phyloP scores from a whole-genome alignment of 2,329 filamentous ascomycete genomes.

The Microdochium nivale region DNA sequence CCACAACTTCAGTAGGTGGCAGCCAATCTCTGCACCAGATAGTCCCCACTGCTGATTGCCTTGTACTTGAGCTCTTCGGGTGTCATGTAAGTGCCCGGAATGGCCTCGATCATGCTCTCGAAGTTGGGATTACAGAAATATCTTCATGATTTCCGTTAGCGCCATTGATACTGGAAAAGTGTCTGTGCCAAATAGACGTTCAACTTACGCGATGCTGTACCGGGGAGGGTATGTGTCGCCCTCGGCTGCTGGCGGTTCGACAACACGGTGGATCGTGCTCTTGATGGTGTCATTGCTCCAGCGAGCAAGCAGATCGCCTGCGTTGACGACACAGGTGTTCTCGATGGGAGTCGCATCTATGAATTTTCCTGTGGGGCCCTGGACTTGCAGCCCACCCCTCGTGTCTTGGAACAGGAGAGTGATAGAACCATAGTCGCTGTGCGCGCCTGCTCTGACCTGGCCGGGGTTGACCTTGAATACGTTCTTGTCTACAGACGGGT shows the following conservation, averaged over 20 bases:
- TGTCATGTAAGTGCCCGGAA: slow-evolving; percentile 64
- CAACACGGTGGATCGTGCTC: slow-evolving; percentile 82
- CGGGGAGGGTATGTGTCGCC: slow-evolving; percentile 59
- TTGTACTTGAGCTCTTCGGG: slow-evolving; percentile 70
- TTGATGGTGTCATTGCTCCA: slow-evolving; percentile 92
- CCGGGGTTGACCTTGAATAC: slow-evolving; percentile 59
- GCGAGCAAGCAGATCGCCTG: slow-evolving; percentile 74
- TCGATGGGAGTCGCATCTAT: slow-evolving; percentile 77
- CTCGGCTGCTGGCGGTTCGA: slow-evolving; percentile 63
- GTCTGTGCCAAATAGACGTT: background rate
- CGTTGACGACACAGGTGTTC: slow-evolving; percentile 79
- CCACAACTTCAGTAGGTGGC: slow-evolving; percentile 52
- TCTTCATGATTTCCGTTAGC: slow-evolving; percentile 18
- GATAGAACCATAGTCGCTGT: slow-evolving; percentile 59
- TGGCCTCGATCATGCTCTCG: slow-evolving; percentile 65
- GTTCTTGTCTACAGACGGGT: slow-evolving; percentile 57
- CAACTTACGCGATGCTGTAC: slow-evolving; percentile 72
- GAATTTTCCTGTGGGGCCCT: slow-evolving; percentile 67
- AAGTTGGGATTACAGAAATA: slow-evolving; percentile 90
- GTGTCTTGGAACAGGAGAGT: slow-evolving; percentile 55
- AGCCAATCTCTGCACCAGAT: slow-evolving; percentile 67
- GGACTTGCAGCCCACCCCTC: slow-evolving; percentile 47
- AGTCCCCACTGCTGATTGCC: slow-evolving; percentile 70
- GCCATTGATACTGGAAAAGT: background rate
- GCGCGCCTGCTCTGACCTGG: slow-evolving; percentile 69